Conservation (phyloP, 768 basidiomycete species). For the Macrocybe gigantea region DNA sequence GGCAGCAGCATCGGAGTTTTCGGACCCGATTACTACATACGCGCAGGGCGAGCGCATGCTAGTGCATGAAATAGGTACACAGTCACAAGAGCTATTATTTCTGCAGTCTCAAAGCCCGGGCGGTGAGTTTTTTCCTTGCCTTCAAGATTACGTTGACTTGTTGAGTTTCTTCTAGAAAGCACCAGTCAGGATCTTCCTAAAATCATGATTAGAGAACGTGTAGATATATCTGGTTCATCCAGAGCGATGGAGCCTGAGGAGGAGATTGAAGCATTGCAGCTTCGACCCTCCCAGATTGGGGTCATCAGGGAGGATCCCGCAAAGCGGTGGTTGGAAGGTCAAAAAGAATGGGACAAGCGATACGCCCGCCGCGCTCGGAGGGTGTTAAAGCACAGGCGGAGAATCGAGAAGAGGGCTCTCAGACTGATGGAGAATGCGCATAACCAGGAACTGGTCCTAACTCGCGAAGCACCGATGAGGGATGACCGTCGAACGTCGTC, state of each 20-base stretch:
- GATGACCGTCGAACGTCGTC: background rate
- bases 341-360: conserved; percentile 55
- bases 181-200: conserved; percentile 14
- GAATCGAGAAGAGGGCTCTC: conserved; percentile 39
- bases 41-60: too few species aligned
- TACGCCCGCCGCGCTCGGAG: conserved; percentile 35
- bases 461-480: conserved; percentile 2
- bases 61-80: too few species aligned
- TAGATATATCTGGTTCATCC: conserved; percentile 51
- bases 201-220: conserved; percentile 61
- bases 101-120: too few species aligned
- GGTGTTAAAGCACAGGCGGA: conserved; percentile 36
- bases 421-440: conserved; percentile 38
- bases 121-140: background rate
- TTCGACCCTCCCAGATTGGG: conserved; percentile 55
- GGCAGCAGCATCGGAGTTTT: too few species aligned
- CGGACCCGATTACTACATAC: too few species aligned
- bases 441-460: conserved; percentile 36
- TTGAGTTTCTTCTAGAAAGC: background rate
- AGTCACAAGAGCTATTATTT: too few species aligned
- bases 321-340: conserved; percentile 58
- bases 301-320: conserved; percentile 71
- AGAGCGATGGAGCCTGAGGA: conserved; percentile 59
- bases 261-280: conserved; percentile 45
- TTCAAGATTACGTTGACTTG: background rate